Conservation (phyloP, 2,329 filamentous ascomycete genomes). For the Diaporthe destruens region DNA sequence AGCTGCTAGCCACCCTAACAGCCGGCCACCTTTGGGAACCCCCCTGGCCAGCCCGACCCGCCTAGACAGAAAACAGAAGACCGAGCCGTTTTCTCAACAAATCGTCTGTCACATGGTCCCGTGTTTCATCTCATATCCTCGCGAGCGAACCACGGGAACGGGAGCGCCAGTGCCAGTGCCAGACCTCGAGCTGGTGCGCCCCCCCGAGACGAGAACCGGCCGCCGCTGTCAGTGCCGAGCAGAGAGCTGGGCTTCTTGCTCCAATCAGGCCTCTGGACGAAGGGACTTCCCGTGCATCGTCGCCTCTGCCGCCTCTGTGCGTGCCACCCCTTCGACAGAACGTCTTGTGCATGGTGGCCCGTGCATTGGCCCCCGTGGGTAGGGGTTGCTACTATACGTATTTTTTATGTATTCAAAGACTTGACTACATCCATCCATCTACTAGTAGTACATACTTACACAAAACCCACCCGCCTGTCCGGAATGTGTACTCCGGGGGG, state of each 20-base stretch:
- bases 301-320: not conserved
- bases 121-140: slow-evolving; percentile 17
- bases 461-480: not conserved
- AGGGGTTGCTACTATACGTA: slow-evolving; percentile 5
- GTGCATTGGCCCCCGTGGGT: not conserved
- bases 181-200: not conserved
- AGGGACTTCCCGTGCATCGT: not conserved
- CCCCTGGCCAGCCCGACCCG: not conserved
- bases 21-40: not conserved
- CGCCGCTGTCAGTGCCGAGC: slow-evolving; percentile 10
- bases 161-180: too few relatives aligned
- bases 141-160: slow-evolving; percentile 11
- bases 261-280: too few relatives aligned
- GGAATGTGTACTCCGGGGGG: not conserved
- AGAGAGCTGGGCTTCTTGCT: not conserved
- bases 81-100: slow-evolving; percentile 16
- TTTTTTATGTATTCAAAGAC: not conserved
- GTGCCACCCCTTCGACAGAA: not conserved
- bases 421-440: not conserved
- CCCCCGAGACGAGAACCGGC: not conserved
- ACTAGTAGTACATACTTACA: not conserved
- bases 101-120: slow-evolving; percentile 6
- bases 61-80: not conserved
- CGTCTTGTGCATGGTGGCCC: not conserved
- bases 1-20: slow-evolving; percentile 12